Base-by-base conservation (phyloP, 306 rosid genomes). In the Sphenostylis stenocarpa region DNA sequence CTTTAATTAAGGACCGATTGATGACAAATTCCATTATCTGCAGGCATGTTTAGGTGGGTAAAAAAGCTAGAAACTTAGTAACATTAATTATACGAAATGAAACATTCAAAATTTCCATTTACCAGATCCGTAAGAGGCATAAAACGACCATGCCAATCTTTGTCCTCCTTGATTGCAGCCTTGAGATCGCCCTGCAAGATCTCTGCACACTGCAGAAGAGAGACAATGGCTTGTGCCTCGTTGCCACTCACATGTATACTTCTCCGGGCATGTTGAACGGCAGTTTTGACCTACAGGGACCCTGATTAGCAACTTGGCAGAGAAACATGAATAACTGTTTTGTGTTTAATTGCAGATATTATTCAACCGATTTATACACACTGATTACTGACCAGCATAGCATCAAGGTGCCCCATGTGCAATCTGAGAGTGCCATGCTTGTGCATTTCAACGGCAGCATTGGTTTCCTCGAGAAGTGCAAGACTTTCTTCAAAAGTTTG, bases 61-160 rank as follows among this genome's bases (percentile, higher is more conserved):
- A 12, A 38, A 53, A 43, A 45, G 69, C 58, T 80, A 45, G 47
- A 86, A 74, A 44, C 70, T 67, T 52, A 58, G 49, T 72, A 69
- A 67, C 36, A 60, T 7, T 43, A 70, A 72, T 72, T 17, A 79
- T 17, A 62, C 4, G 4, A 52, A 1, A 43, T 57, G 55, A 39
- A 52, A 66, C 31, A 45, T 81, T 58, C 66, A 31, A 76, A 70
- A 81, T 69, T 65, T 64, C 38, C 82, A 82, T 62, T 81, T 87
- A 95, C 98, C 95, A 90, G 82, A 84, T 88, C 90, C 11, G 97
- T 66, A 64, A 95, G 90, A 77, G 98, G 97, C 97, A 90, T 92
- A 82, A 90, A 90, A 68, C 90, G 97, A 52, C 80, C 52, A 58
- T 83, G 72, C 97, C 97, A 90, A 80, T 95, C 93, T 33, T 78